Percentiles rank a stretch among this genome's conserved stretches.
phyloP scores from a whole-genome alignment of 179 eudicot species.

The Gypsophila paniculata region DNA sequence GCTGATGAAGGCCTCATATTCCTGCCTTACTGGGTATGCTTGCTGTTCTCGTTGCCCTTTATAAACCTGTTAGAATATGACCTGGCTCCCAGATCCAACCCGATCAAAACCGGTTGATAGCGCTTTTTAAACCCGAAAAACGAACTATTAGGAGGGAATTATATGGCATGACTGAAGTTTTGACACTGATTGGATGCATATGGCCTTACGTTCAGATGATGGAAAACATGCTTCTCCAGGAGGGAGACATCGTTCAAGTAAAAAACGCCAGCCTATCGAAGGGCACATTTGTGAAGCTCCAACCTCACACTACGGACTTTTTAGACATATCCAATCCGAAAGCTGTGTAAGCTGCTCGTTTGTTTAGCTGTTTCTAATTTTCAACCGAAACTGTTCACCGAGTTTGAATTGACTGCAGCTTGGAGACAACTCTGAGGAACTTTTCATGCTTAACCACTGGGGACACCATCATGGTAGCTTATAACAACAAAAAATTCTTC shows the following conservation, averaged over 20 bases:
- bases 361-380: background rate
- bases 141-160: background rate
- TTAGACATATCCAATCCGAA: slow-evolving; percentile 37
- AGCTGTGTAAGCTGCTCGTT: slow-evolving; percentile 32
- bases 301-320: slow-evolving; percentile 37
- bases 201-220: slow-evolving; percentile 26
- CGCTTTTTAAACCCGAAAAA: background rate
- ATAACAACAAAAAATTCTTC: slow-evolving; percentile 32
- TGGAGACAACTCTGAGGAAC: slow-evolving; percentile 39
- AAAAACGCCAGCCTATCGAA: slow-evolving; percentile 35
- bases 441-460: slow-evolving; percentile 37
- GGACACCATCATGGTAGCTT: slow-evolving; percentile 39
- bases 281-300: slow-evolving; percentile 38
- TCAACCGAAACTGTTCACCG: background rate
- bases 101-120: background rate
- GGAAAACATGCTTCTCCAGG: slow-evolving; percentile 38
- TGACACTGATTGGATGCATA: background rate
- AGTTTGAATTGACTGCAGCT: slow-evolving; percentile 23
- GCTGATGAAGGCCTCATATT: slow-evolving; percentile 38
- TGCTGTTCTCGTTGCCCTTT: background rate
- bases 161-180: background rate
- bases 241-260: slow-evolving; percentile 39
- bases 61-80: too few relatives aligned
- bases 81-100: too few relatives aligned
- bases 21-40: slow-evolving; percentile 37